Evolutionary conservation across 495 filamentous ascomycete species (phyloP), one percentile per base, ranked within the genome.

Genomic region (Talaromyces stipitatus): DNA sequence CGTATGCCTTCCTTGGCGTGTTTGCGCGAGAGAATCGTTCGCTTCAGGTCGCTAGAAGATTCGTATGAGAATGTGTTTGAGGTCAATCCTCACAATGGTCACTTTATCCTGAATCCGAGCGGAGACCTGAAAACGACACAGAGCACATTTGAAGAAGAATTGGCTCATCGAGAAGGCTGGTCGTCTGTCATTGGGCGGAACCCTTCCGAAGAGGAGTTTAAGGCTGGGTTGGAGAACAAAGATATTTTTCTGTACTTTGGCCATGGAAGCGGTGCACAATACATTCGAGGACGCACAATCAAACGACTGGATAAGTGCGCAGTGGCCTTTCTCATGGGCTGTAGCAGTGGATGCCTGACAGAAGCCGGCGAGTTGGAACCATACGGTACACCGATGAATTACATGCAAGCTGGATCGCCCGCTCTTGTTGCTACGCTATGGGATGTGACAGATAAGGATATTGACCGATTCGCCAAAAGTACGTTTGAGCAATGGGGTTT

Each of bases 401-500:
- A 97, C 70, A 82, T 97, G 70, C 81, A 91, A 32, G 90, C 90
- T 0, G 92, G 92, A 6, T 82, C 79, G 53, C 85, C 89, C 2
- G 90, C 92, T 9, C 78, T 97, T 16, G 83, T 97, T 0, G 92
- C 88, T 20, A 96, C 89, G 4, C 76, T 98, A 32, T 98, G 94
- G 94, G 94, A 98, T 69, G 94, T 98, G 20, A 98, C 95, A 11
- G 94, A 98, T 63, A 87, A 87, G 61, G 94, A 98, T 66, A 94
- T 95, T 62, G 94, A 98, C 74, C 85, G 91, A 32, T 95, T 97
- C 66, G 85, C 90, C 0, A 82, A 82, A 22, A 73, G 80, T 14
- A 73, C 86, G 2, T 85, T 96, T 50, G 86, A 92, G 66, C 80
- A 84, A 55, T 98, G 94, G 94, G 94, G 94, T 12, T 66, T 98